Evolutionary conservation across 768 basidiomycete species (phyloP).

Genomic region (Guyanaporus albipodus): DNA sequence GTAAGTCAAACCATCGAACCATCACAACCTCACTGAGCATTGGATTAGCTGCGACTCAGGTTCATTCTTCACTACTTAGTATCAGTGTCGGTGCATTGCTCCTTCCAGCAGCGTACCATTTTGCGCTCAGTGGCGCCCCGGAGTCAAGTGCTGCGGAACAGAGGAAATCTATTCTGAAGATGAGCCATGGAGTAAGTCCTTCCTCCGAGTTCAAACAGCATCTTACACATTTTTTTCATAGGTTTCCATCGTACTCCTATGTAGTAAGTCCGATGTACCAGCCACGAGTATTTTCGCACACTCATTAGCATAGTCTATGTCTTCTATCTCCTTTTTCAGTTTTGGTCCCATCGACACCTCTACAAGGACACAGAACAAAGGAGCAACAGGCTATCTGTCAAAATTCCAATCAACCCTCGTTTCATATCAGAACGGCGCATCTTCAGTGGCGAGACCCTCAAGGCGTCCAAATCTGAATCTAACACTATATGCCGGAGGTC

Average conservation of each 20-base stretch:
- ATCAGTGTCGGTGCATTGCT: slow-evolving; percentile 78
- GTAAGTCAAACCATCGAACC: slow-evolving; percentile 38
- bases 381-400: slow-evolving; percentile 37
- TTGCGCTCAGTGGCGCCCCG: slow-evolving; percentile 36
- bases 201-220: neutral
- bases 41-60: slow-evolving; percentile 50
- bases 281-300: neutral
- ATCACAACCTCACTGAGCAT: slow-evolving; percentile 2
- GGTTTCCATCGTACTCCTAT: slow-evolving; percentile 51
- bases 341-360: slow-evolving; percentile 52
- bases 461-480: slow-evolving; percentile 18
- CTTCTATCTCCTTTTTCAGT: slow-evolving; percentile 50
- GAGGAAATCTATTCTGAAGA: slow-evolving; percentile 39
- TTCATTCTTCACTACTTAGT: slow-evolving; percentile 72
- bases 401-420: slow-evolving; percentile 29
- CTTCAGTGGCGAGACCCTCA: slow-evolving; percentile 24
- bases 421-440: slow-evolving; percentile 25
- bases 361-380: slow-evolving; percentile 47
- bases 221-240: slow-evolving; percentile 15
- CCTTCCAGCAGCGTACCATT: slow-evolving; percentile 77
- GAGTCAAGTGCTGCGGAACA: slow-evolving; percentile 30
- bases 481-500: slow-evolving; percentile 15
- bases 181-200: slow-evolving; percentile 49
- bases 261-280: slow-evolving; percentile 36
- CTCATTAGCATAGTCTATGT: slow-evolving; percentile 40